These are phyloP conservation scores for Yarrowia sp. DNA, from an alignment of 805 yeast genomes.

Conservation along the genomic window DNA sequence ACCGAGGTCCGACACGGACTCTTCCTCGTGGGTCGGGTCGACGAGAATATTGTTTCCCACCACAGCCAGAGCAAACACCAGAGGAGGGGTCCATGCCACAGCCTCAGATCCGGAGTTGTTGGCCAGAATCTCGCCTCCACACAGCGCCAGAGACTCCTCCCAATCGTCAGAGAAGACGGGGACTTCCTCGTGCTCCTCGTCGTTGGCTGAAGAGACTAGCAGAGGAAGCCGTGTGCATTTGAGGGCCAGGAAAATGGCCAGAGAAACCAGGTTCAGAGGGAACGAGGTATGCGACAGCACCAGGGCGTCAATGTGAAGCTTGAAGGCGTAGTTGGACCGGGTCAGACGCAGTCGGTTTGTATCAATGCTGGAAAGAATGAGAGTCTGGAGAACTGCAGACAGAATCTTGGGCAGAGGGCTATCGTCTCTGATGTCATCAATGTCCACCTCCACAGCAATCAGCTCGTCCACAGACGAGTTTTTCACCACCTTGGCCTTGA, in stretches of 20 bases:
- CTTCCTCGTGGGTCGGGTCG: slow-evolving; percentile 89
- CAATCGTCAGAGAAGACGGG: slow-evolving; percentile 91
- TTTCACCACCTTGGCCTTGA: slow-evolving; percentile 74
- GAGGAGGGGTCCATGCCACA: slow-evolving; percentile 58
- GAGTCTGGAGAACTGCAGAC: slow-evolving; percentile 48
- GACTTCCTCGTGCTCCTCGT: slow-evolving; percentile 66
- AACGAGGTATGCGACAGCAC: slow-evolving; percentile 73
- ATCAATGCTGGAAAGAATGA: slow-evolving; percentile 42
- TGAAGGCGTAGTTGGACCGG: slow-evolving; percentile 64
- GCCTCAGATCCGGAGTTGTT: slow-evolving; percentile 26
- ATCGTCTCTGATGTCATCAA: slow-evolving; percentile 69
- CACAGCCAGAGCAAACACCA: slow-evolving; percentile 71
- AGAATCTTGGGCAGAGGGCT: slow-evolving; percentile 63
- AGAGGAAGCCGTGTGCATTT: slow-evolving; percentile 73
- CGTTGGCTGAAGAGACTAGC: slow-evolving; percentile 64
- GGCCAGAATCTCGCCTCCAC: slow-evolving; percentile 35
- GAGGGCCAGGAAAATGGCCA: slow-evolving; percentile 78
- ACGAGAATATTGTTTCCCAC: slow-evolving; percentile 66
- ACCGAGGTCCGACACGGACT: slow-evolving; percentile 83
- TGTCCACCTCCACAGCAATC: slow-evolving; percentile 71
- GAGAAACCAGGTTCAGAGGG: slow-evolving; percentile 75
- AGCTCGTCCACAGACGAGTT: slow-evolving; percentile 45
- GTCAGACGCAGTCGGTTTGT: slow-evolving; percentile 56
- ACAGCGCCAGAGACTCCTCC: slow-evolving; percentile 53
- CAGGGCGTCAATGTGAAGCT: slow-evolving; percentile 73